Conservation (phyloP, 1,284 basidiomycete species). For the Malassezia nana region DNA sequence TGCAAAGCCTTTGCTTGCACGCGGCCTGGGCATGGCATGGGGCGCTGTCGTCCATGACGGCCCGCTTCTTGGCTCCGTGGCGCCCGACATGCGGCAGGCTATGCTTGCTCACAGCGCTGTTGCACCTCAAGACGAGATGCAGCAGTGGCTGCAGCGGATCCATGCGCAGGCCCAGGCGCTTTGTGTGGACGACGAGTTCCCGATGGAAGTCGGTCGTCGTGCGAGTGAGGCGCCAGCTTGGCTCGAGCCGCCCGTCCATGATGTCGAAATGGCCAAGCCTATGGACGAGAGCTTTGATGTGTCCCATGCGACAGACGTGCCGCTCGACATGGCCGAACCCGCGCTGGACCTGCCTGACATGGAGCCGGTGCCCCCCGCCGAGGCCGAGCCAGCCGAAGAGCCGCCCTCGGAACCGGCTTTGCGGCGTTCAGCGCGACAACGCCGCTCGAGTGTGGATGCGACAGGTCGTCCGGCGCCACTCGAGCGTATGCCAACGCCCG, state of each 20-base stretch:
- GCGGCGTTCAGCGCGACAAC: constrained; percentile 14
- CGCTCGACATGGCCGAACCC: constrained; percentile 1
- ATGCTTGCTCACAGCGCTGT: background rate
- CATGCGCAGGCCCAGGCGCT: constrained; percentile 8
- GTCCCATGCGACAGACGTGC: background rate
- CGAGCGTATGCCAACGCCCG: constrained; percentile 48
- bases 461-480: constrained; percentile 29
- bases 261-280: constrained; percentile 1
- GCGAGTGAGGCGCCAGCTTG: background rate
- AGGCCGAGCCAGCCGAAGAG: background rate
- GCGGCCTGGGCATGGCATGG: constrained; percentile 2
- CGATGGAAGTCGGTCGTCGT: constrained; percentile 14
- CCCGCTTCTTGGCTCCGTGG: background rate
- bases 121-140: background rate
- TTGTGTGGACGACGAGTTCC: constrained; percentile 8
- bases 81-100: background rate
- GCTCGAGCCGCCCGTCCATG: constrained; percentile 6
- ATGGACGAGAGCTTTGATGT: constrained; percentile 5
- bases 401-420: background rate
- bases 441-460: constrained; percentile 4
- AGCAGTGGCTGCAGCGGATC: constrained; percentile 14
- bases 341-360: constrained; percentile 1
- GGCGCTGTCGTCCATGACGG: background rate
- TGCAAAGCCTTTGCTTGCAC: background rate
- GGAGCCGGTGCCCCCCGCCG: constrained; percentile 18